These are phyloP conservation scores for Mixia osmundae DNA, from an alignment of 1,284 basidiomycete species.

Conservation along the genomic window DNA sequence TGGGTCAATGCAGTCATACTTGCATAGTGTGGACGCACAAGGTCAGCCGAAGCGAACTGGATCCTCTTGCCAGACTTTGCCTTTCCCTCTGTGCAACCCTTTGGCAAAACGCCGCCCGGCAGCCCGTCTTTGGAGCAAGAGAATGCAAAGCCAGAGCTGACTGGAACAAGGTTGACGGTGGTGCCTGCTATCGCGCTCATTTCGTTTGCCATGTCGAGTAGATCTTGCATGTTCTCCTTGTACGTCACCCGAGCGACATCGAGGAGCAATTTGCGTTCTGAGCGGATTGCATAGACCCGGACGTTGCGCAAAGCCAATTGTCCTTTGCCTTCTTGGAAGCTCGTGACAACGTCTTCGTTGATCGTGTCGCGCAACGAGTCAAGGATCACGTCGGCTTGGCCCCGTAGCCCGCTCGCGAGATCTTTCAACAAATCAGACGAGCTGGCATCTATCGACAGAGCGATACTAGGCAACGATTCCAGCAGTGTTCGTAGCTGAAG, in stretches of 20 bases:
- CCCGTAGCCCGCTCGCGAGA: conserved; percentile 44
- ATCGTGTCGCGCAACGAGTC: conserved; percentile 35
- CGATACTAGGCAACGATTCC: conserved; percentile 36
- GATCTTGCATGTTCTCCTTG: conserved; percentile 69
- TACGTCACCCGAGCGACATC: conserved; percentile 76
- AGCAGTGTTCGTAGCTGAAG: conserved; percentile 47
- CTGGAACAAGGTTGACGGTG: conserved; percentile 3
- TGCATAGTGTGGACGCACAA: conserved; percentile 8
- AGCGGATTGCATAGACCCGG: conserved; percentile 16
- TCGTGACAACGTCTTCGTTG: conserved; percentile 37
- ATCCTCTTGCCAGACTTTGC: too few relatives aligned
- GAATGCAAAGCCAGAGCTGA: conserved; percentile 10
- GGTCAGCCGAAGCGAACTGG: conserved; percentile 16
- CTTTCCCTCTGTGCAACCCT: conserved; percentile 13
- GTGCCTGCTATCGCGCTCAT: conserved; percentile 2
- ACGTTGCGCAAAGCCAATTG: conserved; percentile 7
- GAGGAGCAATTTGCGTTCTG: conserved; percentile 32
- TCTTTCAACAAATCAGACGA: conserved; percentile 37
- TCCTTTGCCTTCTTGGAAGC: conserved; percentile 2
- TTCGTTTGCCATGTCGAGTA: conserved; percentile 32
- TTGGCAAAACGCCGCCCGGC: conserved; percentile 3
- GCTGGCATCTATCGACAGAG: conserved; percentile 35
- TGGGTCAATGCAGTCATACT: neutral
- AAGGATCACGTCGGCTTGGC: conserved; percentile 41
- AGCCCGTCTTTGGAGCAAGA: conserved; percentile 7